Evolutionary conservation across 83 land plant genomes (phyloP).

Genomic region (Diphasiastrum complanatum): DNA sequence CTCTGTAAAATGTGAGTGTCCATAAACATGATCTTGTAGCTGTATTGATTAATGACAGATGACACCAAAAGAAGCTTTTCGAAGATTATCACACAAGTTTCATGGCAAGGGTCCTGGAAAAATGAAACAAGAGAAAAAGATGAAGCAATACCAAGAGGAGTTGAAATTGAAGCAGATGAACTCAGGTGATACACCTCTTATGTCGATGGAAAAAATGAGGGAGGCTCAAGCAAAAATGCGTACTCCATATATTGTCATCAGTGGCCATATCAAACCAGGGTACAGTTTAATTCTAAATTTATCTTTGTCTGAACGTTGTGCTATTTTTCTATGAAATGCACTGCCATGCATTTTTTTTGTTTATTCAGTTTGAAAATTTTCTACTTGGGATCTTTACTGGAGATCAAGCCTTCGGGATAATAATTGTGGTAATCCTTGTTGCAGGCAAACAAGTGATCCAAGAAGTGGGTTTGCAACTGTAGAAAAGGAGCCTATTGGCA

Average conservation of each 20-base stretch:
- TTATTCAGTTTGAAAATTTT: neutral
- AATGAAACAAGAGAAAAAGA: conserved; percentile 84
- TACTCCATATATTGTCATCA: conserved; percentile 85
- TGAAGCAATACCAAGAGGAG: conserved; percentile 84
- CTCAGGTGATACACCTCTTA: conserved; percentile 81
- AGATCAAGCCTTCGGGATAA: too few species aligned
- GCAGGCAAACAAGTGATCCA: conserved; percentile 95
- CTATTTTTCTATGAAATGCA: neutral
- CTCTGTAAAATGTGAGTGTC: too few species aligned
- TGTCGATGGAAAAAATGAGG: conserved; percentile 88
- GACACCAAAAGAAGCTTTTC: conserved; percentile 96
- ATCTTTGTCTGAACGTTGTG: neutral
- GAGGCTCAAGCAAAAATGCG: conserved; percentile 71
- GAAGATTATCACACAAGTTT: conserved; percentile 83
- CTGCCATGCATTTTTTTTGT: conserved; percentile 2
- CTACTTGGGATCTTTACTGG: too few species aligned
- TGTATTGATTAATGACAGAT: too few species aligned
- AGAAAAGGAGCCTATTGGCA: conserved; percentile 69
- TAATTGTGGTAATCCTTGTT: conserved; percentile 11
- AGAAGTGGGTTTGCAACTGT: conserved; percentile 97
- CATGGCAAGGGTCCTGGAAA: conserved; percentile 98
- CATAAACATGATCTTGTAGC: too few species aligned
- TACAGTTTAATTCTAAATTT: conserved; percentile 26
- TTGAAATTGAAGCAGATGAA: conserved; percentile 92
- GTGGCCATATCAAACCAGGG: conserved; percentile 98